phyloP scores from a whole-genome alignment of 2,329 filamentous ascomycete species.

The Rosellinia necatrix region DNA sequence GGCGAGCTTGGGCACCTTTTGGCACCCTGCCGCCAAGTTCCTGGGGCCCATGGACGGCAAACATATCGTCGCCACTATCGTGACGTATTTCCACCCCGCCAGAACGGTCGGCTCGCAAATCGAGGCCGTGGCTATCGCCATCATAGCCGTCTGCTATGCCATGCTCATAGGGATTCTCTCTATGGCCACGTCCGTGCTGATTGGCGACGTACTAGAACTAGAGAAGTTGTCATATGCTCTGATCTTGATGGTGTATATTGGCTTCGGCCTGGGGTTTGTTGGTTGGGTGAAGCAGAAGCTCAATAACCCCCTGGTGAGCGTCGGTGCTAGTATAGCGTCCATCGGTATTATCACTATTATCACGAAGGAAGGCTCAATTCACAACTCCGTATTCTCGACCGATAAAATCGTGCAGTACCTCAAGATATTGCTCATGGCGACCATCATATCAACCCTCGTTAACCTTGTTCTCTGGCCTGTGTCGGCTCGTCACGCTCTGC shows the following conservation, averaged over 20 bases:
- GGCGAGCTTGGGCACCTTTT: slow-evolving; percentile 85
- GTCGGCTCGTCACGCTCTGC: slow-evolving; percentile 75
- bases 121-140: slow-evolving; percentile 77
- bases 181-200: slow-evolving; percentile 86
- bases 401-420: slow-evolving; percentile 81
- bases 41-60: slow-evolving; percentile 88
- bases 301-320: slow-evolving; percentile 79
- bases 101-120: slow-evolving; percentile 87
- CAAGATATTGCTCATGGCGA: slow-evolving; percentile 82
- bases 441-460: slow-evolving; percentile 70
- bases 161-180: slow-evolving; percentile 77
- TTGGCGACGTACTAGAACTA: slow-evolving; percentile 68
- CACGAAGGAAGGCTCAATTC: slow-evolving; percentile 88
- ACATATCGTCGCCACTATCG: slow-evolving; percentile 90
- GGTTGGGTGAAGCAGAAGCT: slow-evolving; percentile 85
- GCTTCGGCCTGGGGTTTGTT: slow-evolving; percentile 83
- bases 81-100: slow-evolving; percentile 93
- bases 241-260: slow-evolving; percentile 82
- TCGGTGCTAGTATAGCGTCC: slow-evolving; percentile 82
- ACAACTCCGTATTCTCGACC: slow-evolving; percentile 79
- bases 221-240: slow-evolving; percentile 76
- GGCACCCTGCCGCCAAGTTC: slow-evolving; percentile 71
- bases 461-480: slow-evolving; percentile 79
- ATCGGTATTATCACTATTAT: slow-evolving; percentile 88
- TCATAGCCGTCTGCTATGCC: slow-evolving; percentile 79